Conservation (phyloP, 2,329 filamentous ascomycete genomes). For the Calonectria fujianensis region DNA sequence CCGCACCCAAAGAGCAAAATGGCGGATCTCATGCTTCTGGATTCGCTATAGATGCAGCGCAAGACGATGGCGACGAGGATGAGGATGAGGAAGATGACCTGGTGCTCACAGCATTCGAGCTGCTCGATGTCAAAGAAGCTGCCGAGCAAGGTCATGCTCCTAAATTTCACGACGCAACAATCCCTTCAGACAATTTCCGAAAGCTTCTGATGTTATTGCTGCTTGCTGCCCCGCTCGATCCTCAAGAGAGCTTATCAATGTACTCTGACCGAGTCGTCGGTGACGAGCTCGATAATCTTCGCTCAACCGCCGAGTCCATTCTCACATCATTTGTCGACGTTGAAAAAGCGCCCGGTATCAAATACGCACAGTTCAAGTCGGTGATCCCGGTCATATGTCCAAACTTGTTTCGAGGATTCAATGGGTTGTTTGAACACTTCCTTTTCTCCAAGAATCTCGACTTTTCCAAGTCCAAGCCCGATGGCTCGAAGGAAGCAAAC, state of each 20-base stretch:
- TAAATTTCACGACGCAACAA: constrained; percentile 78
- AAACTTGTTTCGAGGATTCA: constrained; percentile 80
- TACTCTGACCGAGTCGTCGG: constrained; percentile 75
- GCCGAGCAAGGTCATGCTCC: constrained; percentile 72
- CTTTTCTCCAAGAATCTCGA: constrained; percentile 84
- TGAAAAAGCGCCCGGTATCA: constrained; percentile 78
- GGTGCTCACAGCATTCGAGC: constrained; percentile 80
- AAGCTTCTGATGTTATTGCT: constrained; percentile 82
- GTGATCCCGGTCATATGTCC: constrained; percentile 77
- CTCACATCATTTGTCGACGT: constrained; percentile 79
- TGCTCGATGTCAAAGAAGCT: constrained; percentile 78
- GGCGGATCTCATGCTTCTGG: constrained; percentile 58
- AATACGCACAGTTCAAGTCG: constrained; percentile 75
- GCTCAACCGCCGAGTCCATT: constrained; percentile 78
- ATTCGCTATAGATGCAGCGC: constrained; percentile 68
- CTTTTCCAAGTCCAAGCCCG: constrained; percentile 72
- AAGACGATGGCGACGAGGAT: constrained; percentile 66
- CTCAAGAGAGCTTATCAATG: constrained; percentile 79
- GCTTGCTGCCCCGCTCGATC: constrained; percentile 77
- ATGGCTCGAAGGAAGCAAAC: constrained; percentile 38
- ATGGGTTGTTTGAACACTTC: constrained; percentile 83
- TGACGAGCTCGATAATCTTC: constrained; percentile 74
- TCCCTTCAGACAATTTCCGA: constrained; percentile 83
- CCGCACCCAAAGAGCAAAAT: constrained; percentile 27
- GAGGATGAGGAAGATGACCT: constrained; percentile 77